A percentile compares a stretch with the other conserved stretches of the same genome.
Evolutionary conservation across 176 grass and related monocot species (phyloP).

Genomic region (Raddia distichophylla): DNA sequence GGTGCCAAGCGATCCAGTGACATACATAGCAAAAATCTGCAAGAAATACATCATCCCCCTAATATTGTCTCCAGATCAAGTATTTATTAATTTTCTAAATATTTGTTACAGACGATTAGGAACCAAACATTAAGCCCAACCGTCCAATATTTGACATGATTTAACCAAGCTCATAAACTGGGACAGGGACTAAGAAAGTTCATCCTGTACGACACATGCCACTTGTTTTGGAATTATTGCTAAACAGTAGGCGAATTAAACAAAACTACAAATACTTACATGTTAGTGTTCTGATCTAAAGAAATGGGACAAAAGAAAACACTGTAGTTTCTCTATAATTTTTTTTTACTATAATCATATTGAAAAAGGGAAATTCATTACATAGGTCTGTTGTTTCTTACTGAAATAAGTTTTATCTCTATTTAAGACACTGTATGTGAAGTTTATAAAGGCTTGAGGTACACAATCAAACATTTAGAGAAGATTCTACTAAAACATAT

Average conservation of each 20-base stretch:
- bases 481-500: neutral
- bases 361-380: too few relatives aligned
- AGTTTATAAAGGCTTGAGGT: neutral
- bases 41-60: neutral
- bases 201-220: neutral
- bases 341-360: too few relatives aligned
- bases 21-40: constrained; percentile 46
- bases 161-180: neutral
- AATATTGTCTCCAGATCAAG: neutral
- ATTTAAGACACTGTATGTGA: neutral
- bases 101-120: neutral
- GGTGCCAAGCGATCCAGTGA: constrained; percentile 31
- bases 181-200: neutral
- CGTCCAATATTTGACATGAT: neutral
- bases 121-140: neutral
- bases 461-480: neutral
- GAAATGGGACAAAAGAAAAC: too few relatives aligned
- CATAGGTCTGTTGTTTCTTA: neutral
- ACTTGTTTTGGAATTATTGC: neutral
- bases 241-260: neutral
- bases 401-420: neutral
- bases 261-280: too few relatives aligned
- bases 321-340: too few relatives aligned
- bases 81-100: neutral
- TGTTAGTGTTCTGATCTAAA: too few relatives aligned